A percentile compares a stretch with the other conserved stretches of the same genome.
Conservation (phyloP, 2,329 filamentous ascomycete species). For the Phaeosphaeriaceae sp. region DNA sequence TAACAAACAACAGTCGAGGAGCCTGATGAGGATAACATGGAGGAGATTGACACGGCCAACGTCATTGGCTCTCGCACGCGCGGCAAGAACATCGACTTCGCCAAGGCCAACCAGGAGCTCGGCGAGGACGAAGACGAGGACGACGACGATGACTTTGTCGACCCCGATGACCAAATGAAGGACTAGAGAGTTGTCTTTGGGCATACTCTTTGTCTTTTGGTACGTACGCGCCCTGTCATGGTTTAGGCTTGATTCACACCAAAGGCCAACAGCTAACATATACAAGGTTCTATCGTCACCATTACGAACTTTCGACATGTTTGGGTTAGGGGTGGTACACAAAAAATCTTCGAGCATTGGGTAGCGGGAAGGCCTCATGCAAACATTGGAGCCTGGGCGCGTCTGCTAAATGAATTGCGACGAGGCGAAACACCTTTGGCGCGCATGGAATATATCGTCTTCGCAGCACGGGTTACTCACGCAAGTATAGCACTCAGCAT, state of each 20-base stretch:
- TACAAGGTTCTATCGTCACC: slow-evolving; percentile 24
- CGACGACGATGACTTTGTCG: slow-evolving; percentile 73
- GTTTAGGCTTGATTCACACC: background rate
- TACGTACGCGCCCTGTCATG: slow-evolving; percentile 14
- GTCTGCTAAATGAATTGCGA: slow-evolving; percentile 25
- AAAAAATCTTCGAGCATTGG: slow-evolving; percentile 31
- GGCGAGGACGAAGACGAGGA: slow-evolving; percentile 78
- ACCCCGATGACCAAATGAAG: slow-evolving; percentile 73
- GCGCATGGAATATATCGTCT: slow-evolving; percentile 17
- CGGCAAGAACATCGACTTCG: slow-evolving; percentile 90
- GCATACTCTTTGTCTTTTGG: slow-evolving; percentile 21
- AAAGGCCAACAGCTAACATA: slow-evolving; percentile 4
- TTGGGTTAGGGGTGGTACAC: slow-evolving; percentile 21
- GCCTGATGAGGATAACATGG: slow-evolving; percentile 80
- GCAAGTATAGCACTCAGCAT: slow-evolving; percentile 20
- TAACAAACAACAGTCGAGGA: slow-evolving; percentile 57
- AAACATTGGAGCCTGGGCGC: slow-evolving; percentile 37
- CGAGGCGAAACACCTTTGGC: slow-evolving; percentile 16
- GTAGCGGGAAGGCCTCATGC: slow-evolving; percentile 27
- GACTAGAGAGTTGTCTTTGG: slow-evolving; percentile 49
- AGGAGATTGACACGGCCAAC: slow-evolving; percentile 89
- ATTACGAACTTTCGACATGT: slow-evolving; percentile 25
- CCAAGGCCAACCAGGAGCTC: slow-evolving; percentile 83
- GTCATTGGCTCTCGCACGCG: slow-evolving; percentile 87
- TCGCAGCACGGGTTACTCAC: slow-evolving; percentile 11